Evolutionary conservation across 2,329 filamentous ascomycete genomes (phyloP).

Genomic region (Cordyceps militaris): DNA sequence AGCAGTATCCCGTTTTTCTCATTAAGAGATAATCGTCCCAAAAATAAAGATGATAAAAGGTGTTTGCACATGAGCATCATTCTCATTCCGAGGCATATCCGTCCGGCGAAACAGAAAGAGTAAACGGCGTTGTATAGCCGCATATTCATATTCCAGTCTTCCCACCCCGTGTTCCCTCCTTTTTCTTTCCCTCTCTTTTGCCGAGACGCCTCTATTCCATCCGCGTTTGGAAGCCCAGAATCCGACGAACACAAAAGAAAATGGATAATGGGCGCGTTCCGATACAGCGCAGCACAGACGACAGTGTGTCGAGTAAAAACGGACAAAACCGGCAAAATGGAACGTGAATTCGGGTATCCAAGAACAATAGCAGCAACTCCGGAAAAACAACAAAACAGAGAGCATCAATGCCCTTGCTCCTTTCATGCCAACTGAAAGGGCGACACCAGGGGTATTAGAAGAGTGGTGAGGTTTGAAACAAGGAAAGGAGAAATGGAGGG

Average conservation of each 20-base stretch:
- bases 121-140: neutral
- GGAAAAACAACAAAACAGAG: constrained; percentile 16
- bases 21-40: neutral
- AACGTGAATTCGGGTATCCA: constrained; percentile 28
- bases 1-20: neutral
- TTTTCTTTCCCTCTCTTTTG: constrained; percentile 9
- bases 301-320: neutral
- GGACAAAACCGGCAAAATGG: constrained; percentile 10
- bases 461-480: neutral
- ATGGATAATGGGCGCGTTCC: constrained; percentile 2
- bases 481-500: neutral
- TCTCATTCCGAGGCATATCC: neutral
- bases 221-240: constrained; percentile 16
- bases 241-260: constrained; percentile 34
- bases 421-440: neutral
- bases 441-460: neutral
- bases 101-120: neutral
- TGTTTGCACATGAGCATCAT: constrained; percentile 1
- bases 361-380: constrained; percentile 23
- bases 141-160: neutral
- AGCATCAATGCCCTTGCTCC: neutral
- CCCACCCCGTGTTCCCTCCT: neutral
- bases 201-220: constrained; percentile 34
- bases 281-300: neutral
- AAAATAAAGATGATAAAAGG: neutral